phyloP scores from a whole-genome alignment of 495 filamentous ascomycete genomes.

The Penicillium cinerascens region DNA sequence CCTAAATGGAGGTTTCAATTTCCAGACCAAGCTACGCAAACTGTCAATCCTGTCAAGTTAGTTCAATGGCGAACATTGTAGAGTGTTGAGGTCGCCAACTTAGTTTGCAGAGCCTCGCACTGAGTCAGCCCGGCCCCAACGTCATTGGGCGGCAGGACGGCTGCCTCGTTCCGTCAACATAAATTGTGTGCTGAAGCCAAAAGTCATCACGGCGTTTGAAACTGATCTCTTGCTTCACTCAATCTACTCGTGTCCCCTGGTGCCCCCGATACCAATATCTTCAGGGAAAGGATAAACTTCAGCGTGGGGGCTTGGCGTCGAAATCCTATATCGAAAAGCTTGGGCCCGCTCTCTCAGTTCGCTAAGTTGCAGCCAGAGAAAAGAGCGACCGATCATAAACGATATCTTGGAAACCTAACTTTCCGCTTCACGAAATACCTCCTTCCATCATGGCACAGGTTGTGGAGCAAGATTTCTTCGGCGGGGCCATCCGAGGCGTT shows the following conservation, averaged over 20 bases:
- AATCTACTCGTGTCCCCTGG: neutral
- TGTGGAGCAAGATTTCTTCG: conserved; percentile 65
- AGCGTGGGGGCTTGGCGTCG: conserved; percentile 7
- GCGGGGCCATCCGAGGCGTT: conserved; percentile 71
- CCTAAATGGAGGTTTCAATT: too few species aligned
- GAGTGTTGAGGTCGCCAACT: too few species aligned
- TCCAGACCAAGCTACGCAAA: too few species aligned
- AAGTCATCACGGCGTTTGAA: neutral
- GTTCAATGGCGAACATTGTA: too few species aligned
- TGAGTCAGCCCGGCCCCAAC: conserved; percentile 7
- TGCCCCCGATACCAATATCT: neutral
- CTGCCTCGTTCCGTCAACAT: conserved; percentile 16
- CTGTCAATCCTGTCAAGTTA: too few species aligned
- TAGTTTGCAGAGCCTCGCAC: neutral
- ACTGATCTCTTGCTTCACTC: neutral
- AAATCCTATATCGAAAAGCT: conserved; percentile 9
- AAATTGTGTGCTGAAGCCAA: conserved; percentile 1
- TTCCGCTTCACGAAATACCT: neutral
- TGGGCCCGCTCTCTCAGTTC: neutral
- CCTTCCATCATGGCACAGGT: conserved; percentile 44
- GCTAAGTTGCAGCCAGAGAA: neutral
- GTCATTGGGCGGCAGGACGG: conserved; percentile 28
- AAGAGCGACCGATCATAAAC: neutral
- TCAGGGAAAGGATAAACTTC: conserved; percentile 6
- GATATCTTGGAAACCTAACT: neutral